Conservation (phyloP, 1,139 yeast species). For the Wickerhamomyces sp. region DNA sequence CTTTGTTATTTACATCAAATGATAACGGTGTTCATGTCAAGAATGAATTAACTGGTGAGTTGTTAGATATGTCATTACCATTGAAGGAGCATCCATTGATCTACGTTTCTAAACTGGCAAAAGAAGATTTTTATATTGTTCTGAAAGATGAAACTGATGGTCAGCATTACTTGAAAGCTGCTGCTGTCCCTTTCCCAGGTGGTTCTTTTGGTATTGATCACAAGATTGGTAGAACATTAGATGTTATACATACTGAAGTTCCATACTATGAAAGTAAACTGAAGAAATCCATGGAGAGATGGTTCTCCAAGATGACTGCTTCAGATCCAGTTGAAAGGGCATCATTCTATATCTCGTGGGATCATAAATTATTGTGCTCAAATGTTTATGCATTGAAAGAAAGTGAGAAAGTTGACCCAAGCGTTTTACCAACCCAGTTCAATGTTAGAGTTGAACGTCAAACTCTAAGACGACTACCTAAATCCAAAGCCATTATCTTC, state of each 20-base stretch:
- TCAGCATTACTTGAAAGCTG: conserved; percentile 60
- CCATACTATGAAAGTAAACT: conserved; percentile 66
- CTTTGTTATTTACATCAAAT: conserved; percentile 50
- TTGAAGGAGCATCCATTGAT: conserved; percentile 59
- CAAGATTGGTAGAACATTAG: conserved; percentile 57
- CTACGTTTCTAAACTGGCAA: conserved; percentile 63
- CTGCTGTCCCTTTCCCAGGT: conserved; percentile 77
- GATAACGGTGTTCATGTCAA: conserved; percentile 46
- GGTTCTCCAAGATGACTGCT: conserved; percentile 60
- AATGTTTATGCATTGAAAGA: conserved; percentile 44
- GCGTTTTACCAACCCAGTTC: conserved; percentile 36
- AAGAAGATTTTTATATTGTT: conserved; percentile 68
- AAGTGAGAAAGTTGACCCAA: conserved; percentile 32
- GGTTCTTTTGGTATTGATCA: conserved; percentile 61
- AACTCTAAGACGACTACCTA: conserved; percentile 61
- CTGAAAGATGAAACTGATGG: conserved; percentile 47
- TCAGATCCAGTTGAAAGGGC: conserved; percentile 70
- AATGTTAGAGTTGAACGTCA: conserved; percentile 64
- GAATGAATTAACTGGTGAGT: conserved; percentile 59
- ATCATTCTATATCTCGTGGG: conserved; percentile 73
- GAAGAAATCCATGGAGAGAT: conserved; percentile 66
- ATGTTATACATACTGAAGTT: conserved; percentile 59
- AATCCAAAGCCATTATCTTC: conserved; percentile 52
- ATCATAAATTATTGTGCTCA: conserved; percentile 53
- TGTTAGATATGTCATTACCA: conserved; percentile 54